Evolutionary conservation across 495 filamentous ascomycete species (phyloP).

Genomic region (Penicillium arizonense): DNA sequence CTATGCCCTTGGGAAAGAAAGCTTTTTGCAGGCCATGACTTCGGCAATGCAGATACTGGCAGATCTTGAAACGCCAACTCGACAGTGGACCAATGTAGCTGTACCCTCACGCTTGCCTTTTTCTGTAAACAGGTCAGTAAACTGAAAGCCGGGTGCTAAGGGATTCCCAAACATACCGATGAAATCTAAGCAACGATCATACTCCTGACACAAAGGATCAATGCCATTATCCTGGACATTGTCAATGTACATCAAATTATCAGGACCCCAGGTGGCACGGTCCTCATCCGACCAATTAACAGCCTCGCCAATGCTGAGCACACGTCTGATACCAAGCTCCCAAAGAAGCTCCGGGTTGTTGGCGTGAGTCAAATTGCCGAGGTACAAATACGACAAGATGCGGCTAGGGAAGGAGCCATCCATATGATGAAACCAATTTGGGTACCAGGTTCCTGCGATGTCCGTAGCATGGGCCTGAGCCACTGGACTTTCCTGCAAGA

Average conservation of each 20-base stretch:
- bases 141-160: not conserved
- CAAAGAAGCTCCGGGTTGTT: conserved; percentile 84
- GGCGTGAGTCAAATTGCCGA: conserved; percentile 88
- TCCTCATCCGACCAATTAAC: conserved; percentile 74
- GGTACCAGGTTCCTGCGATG: conserved; percentile 47
- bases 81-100: conserved; percentile 94
- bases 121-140: conserved; percentile 45
- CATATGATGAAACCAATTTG: conserved; percentile 77
- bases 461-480: conserved; percentile 19
- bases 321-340: conserved; percentile 77
- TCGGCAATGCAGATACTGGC: conserved; percentile 98
- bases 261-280: conserved; percentile 62
- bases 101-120: conserved; percentile 69
- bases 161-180: conserved; percentile 59
- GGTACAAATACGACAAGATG: conserved; percentile 90
- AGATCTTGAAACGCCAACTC: conserved; percentile 90
- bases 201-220: conserved; percentile 84
- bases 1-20: conserved; percentile 93
- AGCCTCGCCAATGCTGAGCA: conserved; percentile 92
- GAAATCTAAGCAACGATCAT: conserved; percentile 83
- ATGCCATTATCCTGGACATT: conserved; percentile 96
- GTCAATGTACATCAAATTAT: conserved; percentile 76
- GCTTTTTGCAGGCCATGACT: conserved; percentile 76
- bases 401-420: conserved; percentile 90
- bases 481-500: conserved; percentile 57